Evolutionary conservation across 805 yeast genomes (phyloP), one percentile per base, ranked within the genome.

Genomic region (Pichia kluyveri): DNA sequence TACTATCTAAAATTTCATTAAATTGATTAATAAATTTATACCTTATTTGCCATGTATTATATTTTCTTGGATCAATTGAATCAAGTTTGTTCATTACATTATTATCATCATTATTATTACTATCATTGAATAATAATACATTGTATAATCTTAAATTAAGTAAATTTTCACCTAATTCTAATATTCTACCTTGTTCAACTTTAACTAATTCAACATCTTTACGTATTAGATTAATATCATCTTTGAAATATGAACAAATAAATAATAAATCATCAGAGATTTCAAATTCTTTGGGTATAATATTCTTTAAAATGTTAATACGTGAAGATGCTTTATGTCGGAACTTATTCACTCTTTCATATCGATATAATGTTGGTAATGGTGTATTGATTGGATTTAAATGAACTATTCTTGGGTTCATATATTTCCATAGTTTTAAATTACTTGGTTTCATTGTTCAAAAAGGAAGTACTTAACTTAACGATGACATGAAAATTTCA

Each of bases 21-120:
- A 60, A 59, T 42, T 60, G 63, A 26, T 51, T 52, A 5, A 60
- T 54, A 31, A 60, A 60, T 4, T 46, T 49, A 19, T 45, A 54
- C 44, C 62, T 41, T 38, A 48, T 43, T 38, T 44, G 19, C 18
- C 44, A 4, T 11, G 48, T 48, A 32, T 48, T 48, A 14, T 44
- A 19, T 41, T 48, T 32, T 3, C 28, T 23, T n/a, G 48, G 45
- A 15, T 44, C 30, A n/a, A 48, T 31, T 14, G 17, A 5, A 37
- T 41, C 45, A 1, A 48, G 9, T 8, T 43, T 17, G 10, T 36
- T 19, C 5, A 47, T 47, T 23, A 46, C 32, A 9, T 32, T 18
- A 10, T 19, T 15, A 14, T 40, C 46, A 19, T 36, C 15, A 10
- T 42, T 27, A 39, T 44, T 41, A 11, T 31, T 36, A 19, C 28